Conservation (phyloP, 306 rosid species). For the Abrus pulchellus region DNA sequence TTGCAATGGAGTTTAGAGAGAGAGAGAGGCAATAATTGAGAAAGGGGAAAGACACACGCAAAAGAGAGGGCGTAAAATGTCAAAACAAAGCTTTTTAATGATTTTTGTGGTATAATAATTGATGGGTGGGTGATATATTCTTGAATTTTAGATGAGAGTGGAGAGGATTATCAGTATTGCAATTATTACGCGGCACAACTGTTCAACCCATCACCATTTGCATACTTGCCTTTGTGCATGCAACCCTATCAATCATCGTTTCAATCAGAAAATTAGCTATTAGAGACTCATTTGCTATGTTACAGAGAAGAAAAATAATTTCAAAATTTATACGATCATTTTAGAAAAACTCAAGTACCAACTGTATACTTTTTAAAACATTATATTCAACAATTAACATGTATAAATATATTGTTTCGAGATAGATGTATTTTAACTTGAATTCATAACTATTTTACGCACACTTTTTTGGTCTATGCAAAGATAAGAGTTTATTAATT, state of each 20-base stretch:
- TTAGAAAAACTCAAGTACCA: too few relatives aligned
- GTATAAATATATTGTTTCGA: too few relatives aligned
- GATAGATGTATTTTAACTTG: too few relatives aligned
- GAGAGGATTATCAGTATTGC: not conserved
- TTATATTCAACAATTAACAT: too few relatives aligned
- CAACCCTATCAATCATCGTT: conserved; percentile 17
- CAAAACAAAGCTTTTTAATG: conserved; percentile 55
- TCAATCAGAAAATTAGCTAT: not conserved
- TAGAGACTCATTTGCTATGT: too few relatives aligned
- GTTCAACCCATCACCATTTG: conserved; percentile 3
- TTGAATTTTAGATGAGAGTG: conserved; percentile 43
- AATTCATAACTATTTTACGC: too few relatives aligned
- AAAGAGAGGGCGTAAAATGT: conserved; percentile 49
- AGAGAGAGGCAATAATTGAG: conserved; percentile 48
- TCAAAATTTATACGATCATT: too few relatives aligned
- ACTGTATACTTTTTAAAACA: too few relatives aligned
- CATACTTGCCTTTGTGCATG: conserved; percentile 24
- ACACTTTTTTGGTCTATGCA: too few relatives aligned
- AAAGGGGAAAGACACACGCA: conserved; percentile 31
- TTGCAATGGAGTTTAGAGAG: not conserved
- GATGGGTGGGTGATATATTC: conserved; percentile 13
- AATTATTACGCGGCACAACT: conserved; percentile 1
- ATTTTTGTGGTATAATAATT: conserved; percentile 32
- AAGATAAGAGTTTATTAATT: too few relatives aligned
- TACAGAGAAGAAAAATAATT: too few relatives aligned